Evolutionary conservation across 306 rosid species (phyloP).

Genomic region (Inga oerstediana): DNA sequence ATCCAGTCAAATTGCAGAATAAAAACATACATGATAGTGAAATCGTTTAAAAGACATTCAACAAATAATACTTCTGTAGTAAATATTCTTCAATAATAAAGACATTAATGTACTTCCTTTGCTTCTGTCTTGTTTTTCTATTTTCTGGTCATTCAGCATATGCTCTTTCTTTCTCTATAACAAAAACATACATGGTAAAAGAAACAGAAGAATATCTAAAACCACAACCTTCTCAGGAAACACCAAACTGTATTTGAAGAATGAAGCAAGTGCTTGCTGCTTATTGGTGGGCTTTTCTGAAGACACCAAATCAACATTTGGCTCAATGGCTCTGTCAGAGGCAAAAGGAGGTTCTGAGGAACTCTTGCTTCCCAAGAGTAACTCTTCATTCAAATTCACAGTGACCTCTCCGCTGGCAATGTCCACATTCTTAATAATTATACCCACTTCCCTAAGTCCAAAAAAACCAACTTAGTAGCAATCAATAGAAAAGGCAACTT

Average conservation of each 20-base stretch:
- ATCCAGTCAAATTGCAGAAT: conserved; percentile 26
- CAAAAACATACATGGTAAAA: not conserved
- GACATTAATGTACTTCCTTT: conserved; percentile 22
- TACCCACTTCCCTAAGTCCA: conserved; percentile 92
- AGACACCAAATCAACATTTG: conserved; percentile 51
- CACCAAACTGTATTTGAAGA: conserved; percentile 74
- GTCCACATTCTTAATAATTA: conserved; percentile 73
- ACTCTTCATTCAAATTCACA: conserved; percentile 77
- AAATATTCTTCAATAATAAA: conserved; percentile 19
- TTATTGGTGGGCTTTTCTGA: conserved; percentile 53
- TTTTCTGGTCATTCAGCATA: conserved; percentile 14
- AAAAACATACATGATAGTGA: not conserved
- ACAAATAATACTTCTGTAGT: not conserved
- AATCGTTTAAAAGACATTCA: not conserved
- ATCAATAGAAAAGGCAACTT: conserved; percentile 23
- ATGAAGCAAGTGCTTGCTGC: conserved; percentile 54
- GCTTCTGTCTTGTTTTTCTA: conserved; percentile 12
- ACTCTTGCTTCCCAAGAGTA: conserved; percentile 66
- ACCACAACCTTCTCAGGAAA: conserved; percentile 94
- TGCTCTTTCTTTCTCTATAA: conserved; percentile 14
- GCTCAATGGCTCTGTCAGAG: conserved; percentile 47
- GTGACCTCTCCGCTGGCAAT: conserved; percentile 71
- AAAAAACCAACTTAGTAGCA: conserved; percentile 41
- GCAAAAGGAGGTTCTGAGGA: conserved; percentile 55
- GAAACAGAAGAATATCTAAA: conserved; percentile 24